A percentile compares a stretch with the other conserved stretches of the same genome.
phyloP scores from a whole-genome alignment of 2,329 filamentous ascomycete species.

The Aspergillus sclerotialis region DNA sequence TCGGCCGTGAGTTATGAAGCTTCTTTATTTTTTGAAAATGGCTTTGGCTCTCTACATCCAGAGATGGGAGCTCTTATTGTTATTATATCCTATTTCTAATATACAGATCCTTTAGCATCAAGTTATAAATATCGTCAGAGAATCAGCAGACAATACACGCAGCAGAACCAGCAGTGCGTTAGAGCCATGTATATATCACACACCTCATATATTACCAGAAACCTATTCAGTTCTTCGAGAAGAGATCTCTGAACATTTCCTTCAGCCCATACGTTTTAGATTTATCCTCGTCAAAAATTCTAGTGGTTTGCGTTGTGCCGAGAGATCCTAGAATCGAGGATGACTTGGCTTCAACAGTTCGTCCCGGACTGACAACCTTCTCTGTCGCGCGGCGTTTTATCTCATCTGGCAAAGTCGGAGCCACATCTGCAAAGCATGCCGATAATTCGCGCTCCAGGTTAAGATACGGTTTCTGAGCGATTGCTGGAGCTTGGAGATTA shows the following conservation, averaged over 20 bases:
- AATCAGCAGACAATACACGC: no score
- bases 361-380: slow-evolving; percentile 34
- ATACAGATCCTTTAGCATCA: slow-evolving; percentile 1
- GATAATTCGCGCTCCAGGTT: slow-evolving; percentile 73
- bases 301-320: slow-evolving; percentile 37
- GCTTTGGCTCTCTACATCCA: background rate
- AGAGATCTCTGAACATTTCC: slow-evolving; percentile 85
- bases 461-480: slow-evolving; percentile 91
- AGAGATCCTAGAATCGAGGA: slow-evolving; percentile 58
- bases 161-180: background rate
- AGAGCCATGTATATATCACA: slow-evolving; percentile 5
- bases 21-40: background rate
- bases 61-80: no score
- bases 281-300: slow-evolving; percentile 66
- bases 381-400: slow-evolving; percentile 62
- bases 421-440: slow-evolving; percentile 78
- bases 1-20: slow-evolving; percentile 1
- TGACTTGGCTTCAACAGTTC: slow-evolving; percentile 17
- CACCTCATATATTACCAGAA: background rate
- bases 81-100: slow-evolving; percentile 1
- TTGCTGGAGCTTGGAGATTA: slow-evolving; percentile 86
- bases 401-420: slow-evolving; percentile 63
- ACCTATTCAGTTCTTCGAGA: slow-evolving; percentile 26
- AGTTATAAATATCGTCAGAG: background rate
- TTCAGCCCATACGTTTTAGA: slow-evolving; percentile 73